Base-by-base conservation (phyloP, 106 monocot species). In the Allium cepa region DNA sequence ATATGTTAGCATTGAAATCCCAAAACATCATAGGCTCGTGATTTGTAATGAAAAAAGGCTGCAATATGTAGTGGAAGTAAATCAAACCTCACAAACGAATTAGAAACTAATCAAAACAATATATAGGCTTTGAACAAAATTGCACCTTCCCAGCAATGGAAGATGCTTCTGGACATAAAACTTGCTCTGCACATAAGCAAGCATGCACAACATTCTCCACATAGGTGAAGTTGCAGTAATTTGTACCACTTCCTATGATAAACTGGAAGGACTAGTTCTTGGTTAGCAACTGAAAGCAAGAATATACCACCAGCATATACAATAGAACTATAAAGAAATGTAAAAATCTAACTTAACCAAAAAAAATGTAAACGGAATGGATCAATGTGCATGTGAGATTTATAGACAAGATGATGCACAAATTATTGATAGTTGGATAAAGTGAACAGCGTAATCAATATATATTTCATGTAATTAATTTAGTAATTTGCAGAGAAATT, bases 131-230 rank as follows among this genome's bases (percentile, higher is more conserved):
- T 26, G 26, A 45, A 10, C 9, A 9, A 57, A 77, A 47, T 60
- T 8, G 51, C 75, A 92, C 96, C 92, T 88, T 79, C 73, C 96
- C 96, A 79, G 88, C 79, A 73, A 87, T 79, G 69, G 80, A 82
- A 72, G 72, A 1, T 71, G 66, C 55, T 18, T 76, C 64, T 67
- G 76, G 77, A 60, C 59, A 36, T 53, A 97, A 72, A 79, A 86
- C 92, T 69, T 71, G 57, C 67, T 92, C 86, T 16, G 88, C 86
- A 68, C 81, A 87, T 4, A 92, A 75, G 69, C 80, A 82, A 26
- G 96, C 96, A 84, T 92, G 89, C 56, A 79, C 83, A 63, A 92
- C 82, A 73, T 97, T 97, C 63, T 92, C 92, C 69, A 92, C 88
- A 77, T 97, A 92, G 12, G 92, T 89, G 53, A 89, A 83, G 72